Evolutionary conservation across 1,139 yeast genomes (phyloP), one percentile per base, ranked within the genome.

Genomic region (Geotrichum reessii): DNA sequence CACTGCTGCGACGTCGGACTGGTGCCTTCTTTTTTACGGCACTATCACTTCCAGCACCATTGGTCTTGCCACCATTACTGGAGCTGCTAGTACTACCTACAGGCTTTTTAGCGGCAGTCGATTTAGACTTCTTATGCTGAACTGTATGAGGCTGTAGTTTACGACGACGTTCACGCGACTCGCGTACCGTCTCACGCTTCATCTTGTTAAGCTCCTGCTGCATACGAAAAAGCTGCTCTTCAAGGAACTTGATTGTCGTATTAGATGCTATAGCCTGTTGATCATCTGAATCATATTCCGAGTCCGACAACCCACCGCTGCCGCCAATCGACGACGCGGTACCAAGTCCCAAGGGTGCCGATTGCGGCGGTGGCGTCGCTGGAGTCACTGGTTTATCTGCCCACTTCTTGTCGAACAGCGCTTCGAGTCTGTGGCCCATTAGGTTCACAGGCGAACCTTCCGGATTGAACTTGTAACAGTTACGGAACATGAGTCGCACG

Each of bases 401-500:
- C 98, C 98, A 93, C 71, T 85, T 87, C 69, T 87, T 85, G 67
- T 90, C 89, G 70, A 93, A 93, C 7, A 88, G 81, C 28, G 84
- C 84, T 72, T 93, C 98, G 62, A 93, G 77, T 66, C 90, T 82
- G 70, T 89, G 96, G 27, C 99, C 99, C 96, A 93, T 88, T 81
- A 83, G 81, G 72, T 92, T 90, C 47, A 95, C 99, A 52, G 95
- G 96, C 11, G 96, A 85, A 8, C 97, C 96, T 67, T 89, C 96
- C 1, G 99, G 98, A 72, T 93, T 95, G 76, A 93, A 93, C 25
- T 81, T 79, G 73, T 89, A 93, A 75, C 99, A 93, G 74, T 93
- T 93, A 62, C 81, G 78, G 75, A 93, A 91, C 64, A 93, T 88
- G 61, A 91, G 79, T 59, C 90, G 80, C 25, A 93, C 82, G 70